phyloP scores from a whole-genome alignment of 129 eudicot genomes.

The Centaurea solstitialis region DNA sequence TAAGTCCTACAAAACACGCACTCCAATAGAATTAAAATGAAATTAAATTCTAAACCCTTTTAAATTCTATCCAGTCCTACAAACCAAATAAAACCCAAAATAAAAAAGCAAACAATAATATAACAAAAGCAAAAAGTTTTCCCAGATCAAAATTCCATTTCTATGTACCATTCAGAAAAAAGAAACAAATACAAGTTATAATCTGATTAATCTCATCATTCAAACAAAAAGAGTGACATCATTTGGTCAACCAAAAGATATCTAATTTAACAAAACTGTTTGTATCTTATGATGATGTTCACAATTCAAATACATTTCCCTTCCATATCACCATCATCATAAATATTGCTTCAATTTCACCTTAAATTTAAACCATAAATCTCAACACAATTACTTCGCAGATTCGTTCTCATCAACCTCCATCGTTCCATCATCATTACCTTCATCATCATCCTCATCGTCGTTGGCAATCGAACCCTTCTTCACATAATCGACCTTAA shows the following conservation, averaged over 20 bases:
- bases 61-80: too few relatives aligned
- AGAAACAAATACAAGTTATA: conserved; percentile 8
- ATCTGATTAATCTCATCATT: background rate
- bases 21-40: too few relatives aligned
- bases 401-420: conserved; percentile 11
- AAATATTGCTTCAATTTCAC: conserved; percentile 6
- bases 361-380: background rate
- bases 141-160: background rate
- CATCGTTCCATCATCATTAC: conserved; percentile 7
- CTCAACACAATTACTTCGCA: background rate
- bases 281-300: background rate
- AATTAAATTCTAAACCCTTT: too few relatives aligned
- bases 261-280: background rate
- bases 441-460: conserved; percentile 41
- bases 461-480: conserved; percentile 46
- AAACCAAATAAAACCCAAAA: background rate
- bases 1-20: too few relatives aligned
- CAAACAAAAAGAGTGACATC: background rate
- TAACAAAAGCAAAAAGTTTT: too few relatives aligned
- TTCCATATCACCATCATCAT: background rate
- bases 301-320: conserved; percentile 10
- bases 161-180: background rate
- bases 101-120: too few relatives aligned
- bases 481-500: conserved; percentile 70
- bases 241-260: background rate